A percentile compares a stretch with the other conserved stretches of the same genome.
Evolutionary conservation across 2,329 filamentous ascomycete genomes (phyloP).

Genomic region (Botrytis squamosa): DNA sequence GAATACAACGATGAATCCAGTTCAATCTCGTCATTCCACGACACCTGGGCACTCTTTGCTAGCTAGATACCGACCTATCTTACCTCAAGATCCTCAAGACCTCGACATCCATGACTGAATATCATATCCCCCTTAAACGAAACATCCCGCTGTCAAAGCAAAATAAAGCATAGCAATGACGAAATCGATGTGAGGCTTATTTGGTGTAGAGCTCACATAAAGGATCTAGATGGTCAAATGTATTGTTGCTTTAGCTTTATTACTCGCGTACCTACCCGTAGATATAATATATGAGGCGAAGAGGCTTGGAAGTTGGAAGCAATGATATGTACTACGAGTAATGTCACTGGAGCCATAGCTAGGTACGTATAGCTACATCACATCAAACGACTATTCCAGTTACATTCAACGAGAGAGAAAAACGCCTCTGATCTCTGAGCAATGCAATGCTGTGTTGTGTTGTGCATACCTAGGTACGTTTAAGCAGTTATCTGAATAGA

Average conservation of each 20-base stretch:
- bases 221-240: background rate
- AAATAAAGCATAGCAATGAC: background rate
- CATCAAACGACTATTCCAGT: no score
- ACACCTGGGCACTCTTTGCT: background rate
- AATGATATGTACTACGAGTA: background rate
- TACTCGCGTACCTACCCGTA: background rate
- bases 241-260: background rate
- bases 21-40: background rate
- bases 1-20: background rate
- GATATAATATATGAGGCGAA: background rate
- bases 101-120: background rate
- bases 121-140: background rate
- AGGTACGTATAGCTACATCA: no score
- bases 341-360: background rate
- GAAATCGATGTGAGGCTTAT: background rate
- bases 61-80: background rate
- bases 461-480: background rate
- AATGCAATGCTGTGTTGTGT: background rate
- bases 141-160: conserved; percentile 7
- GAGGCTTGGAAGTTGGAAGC: background rate
- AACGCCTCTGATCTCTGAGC: background rate
- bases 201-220: background rate
- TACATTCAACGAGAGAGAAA: background rate
- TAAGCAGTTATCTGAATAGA: background rate
- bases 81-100: background rate